phyloP scores from a whole-genome alignment of 176 grass and related monocot genomes.

The Microstegium vimineum region DNA sequence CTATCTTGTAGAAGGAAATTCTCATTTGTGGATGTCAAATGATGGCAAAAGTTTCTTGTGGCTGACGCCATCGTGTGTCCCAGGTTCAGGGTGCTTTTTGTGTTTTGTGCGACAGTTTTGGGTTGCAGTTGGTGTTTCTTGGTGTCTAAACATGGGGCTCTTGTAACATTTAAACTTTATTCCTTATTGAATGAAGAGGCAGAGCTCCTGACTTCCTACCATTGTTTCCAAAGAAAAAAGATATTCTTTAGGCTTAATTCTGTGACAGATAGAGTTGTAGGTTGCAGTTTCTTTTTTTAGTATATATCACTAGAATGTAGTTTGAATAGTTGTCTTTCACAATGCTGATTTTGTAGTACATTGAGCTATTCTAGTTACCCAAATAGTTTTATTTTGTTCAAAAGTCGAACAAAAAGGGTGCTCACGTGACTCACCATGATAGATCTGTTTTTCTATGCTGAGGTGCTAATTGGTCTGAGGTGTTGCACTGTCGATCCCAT shows the following conservation, averaged over 20 bases:
- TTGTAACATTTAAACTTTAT: neutral
- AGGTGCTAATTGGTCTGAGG: neutral
- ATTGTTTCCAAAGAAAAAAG: slow-evolving; percentile 1
- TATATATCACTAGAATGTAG: slow-evolving; percentile 14
- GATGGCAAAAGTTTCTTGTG: slow-evolving; percentile 18
- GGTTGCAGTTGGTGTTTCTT: neutral
- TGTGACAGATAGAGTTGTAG: slow-evolving; percentile 15
- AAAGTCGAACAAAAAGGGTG: neutral
- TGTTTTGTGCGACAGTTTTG: neutral
- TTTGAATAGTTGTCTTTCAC: neutral
- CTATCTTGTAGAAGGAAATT: slow-evolving; percentile 28
- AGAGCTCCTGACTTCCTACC: neutral
- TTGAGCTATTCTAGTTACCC: slow-evolving; percentile 13
- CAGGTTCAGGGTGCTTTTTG: neutral
- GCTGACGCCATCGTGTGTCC: neutral
- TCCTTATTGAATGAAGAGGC: neutral
- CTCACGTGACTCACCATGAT: neutral
- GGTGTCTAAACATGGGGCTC: neutral
- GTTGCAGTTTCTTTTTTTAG: slow-evolving; percentile 10
- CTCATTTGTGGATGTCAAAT: slow-evolving; percentile 24
- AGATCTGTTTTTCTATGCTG: slow-evolving; percentile 1
- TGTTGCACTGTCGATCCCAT: neutral
- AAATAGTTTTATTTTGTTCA: slow-evolving; percentile 17
- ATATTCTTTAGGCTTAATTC: slow-evolving; percentile 1
- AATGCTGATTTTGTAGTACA: neutral